phyloP scores from a whole-genome alignment of 2,329 filamentous ascomycete species.

The Cytospora piceae region DNA sequence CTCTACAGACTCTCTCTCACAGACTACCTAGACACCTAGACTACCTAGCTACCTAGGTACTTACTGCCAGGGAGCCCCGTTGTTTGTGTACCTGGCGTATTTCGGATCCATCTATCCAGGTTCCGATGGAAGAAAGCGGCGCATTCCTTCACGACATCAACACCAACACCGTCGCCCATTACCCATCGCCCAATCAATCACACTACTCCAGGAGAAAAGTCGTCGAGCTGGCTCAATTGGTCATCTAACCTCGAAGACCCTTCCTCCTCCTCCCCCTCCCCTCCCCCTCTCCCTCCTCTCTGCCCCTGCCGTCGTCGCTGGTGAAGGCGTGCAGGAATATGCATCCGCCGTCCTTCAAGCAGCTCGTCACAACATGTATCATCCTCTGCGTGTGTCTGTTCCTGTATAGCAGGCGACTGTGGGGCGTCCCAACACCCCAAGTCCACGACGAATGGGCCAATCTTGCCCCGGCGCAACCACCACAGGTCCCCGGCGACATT shows the following conservation, averaged over 20 bases:
- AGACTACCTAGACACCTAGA: too few relatives aligned
- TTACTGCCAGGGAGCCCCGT: neutral
- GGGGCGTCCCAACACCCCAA: constrained; percentile 13
- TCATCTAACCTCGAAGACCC: neutral
- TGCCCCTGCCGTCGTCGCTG: constrained; percentile 22
- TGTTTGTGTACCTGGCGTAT: neutral
- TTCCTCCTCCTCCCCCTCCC: neutral
- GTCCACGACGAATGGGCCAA: constrained; percentile 30
- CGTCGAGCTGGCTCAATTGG: neutral
- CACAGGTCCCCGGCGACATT: constrained; percentile 11
- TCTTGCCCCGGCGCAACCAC: constrained; percentile 7
- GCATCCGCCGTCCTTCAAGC: constrained; percentile 29
- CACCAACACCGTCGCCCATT: constrained; percentile 11
- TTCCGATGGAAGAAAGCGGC: constrained; percentile 19
- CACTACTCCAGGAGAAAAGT: neutral
- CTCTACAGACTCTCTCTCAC: too few relatives aligned
- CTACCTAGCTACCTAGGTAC: neutral
- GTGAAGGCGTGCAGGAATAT: constrained; percentile 26
- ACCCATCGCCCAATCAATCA: constrained; percentile 6
- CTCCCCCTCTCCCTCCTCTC: neutral
- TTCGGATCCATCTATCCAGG: neutral
- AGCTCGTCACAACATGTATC: constrained; percentile 27
- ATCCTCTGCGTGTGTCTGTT: constrained; percentile 30
- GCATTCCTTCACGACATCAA: constrained; percentile 6
- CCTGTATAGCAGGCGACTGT: constrained; percentile 30